Evolutionary conservation across 2,329 filamentous ascomycete genomes (phyloP).

Genomic region (Lachnellula suecica): DNA sequence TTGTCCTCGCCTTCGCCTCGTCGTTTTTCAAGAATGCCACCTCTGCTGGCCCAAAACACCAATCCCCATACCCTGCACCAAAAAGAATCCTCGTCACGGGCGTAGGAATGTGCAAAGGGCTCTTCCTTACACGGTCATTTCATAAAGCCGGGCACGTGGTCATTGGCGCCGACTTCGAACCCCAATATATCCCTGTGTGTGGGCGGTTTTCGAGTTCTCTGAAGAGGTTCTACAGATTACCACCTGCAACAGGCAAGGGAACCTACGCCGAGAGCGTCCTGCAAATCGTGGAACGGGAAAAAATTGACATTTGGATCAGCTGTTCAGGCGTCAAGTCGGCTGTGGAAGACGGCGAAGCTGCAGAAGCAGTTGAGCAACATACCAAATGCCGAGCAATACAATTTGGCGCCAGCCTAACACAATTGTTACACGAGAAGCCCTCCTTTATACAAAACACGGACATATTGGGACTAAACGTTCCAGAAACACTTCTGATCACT

Average conservation of each 20-base stretch:
- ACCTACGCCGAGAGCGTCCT: conserved; percentile 57
- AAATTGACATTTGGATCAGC: conserved; percentile 70
- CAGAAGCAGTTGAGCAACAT: conserved; percentile 56
- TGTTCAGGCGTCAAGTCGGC: conserved; percentile 69
- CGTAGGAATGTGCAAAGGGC: conserved; percentile 69
- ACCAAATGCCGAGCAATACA: conserved; percentile 64
- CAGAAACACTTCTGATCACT: conserved; percentile 52
- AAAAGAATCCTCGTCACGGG: conserved; percentile 60
- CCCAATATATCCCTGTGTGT: conserved; percentile 43
- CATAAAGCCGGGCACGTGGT: conserved; percentile 65
- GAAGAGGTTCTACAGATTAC: conserved; percentile 51
- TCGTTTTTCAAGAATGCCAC: neutral
- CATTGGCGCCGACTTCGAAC: conserved; percentile 66
- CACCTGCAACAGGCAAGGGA: conserved; percentile 34
- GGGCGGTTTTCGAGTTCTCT: conserved; percentile 60
- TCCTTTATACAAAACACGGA: conserved; percentile 60
- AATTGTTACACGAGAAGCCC: conserved; percentile 62
- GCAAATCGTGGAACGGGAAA: conserved; percentile 57
- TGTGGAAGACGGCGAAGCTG: conserved; percentile 65
- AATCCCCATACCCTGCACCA: conserved; percentile 7
- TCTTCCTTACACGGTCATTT: conserved; percentile 65
- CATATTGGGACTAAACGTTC: conserved; percentile 52
- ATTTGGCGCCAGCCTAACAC: conserved; percentile 55
- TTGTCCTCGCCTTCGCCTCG: neutral
- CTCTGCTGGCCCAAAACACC: conserved; percentile 2